A percentile compares a stretch with the other conserved stretches of the same genome.
phyloP scores from a whole-genome alignment of 1,284 basidiomycete genomes.

The Serendipita sp. region DNA sequence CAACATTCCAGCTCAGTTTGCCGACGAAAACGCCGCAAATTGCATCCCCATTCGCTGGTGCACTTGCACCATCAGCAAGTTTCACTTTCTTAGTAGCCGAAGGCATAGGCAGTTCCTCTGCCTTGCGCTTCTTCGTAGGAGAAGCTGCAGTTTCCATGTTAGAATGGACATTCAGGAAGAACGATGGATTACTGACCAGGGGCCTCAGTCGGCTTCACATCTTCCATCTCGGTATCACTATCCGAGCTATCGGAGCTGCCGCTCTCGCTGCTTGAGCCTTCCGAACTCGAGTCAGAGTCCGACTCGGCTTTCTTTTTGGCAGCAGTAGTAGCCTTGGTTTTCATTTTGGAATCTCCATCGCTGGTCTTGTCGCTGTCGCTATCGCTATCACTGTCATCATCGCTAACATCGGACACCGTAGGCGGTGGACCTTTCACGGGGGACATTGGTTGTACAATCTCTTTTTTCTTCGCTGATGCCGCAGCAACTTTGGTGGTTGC shows the following conservation, averaged over 20 bases:
- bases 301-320: slow-evolving; percentile 17
- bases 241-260: slow-evolving; percentile 23
- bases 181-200: slow-evolving; percentile 24
- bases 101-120: slow-evolving; percentile 40
- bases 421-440: neutral
- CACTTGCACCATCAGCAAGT: slow-evolving; percentile 37
- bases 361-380: neutral
- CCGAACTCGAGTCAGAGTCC: slow-evolving; percentile 19
- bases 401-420: neutral
- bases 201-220: slow-evolving; percentile 27
- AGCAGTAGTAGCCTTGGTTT: slow-evolving; percentile 18
- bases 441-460: neutral
- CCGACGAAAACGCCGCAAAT: slow-evolving; percentile 83
- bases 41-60: slow-evolving; percentile 32
- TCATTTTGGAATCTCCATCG: slow-evolving; percentile 13
- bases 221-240: slow-evolving; percentile 40
- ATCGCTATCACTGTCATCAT: neutral
- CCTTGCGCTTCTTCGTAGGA: slow-evolving; percentile 60
- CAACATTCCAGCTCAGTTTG: slow-evolving; percentile 90
- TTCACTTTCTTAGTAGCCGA: slow-evolving; percentile 75
- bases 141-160: neutral
- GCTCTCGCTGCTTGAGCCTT: slow-evolving; percentile 22
- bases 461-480: slow-evolving; percentile 8
- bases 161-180: neutral
- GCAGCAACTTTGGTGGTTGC: slow-evolving; percentile 2